Evolutionary conservation across 2,329 filamentous ascomycete species (phyloP).

Genomic region (Aspergillus brasiliensis): DNA sequence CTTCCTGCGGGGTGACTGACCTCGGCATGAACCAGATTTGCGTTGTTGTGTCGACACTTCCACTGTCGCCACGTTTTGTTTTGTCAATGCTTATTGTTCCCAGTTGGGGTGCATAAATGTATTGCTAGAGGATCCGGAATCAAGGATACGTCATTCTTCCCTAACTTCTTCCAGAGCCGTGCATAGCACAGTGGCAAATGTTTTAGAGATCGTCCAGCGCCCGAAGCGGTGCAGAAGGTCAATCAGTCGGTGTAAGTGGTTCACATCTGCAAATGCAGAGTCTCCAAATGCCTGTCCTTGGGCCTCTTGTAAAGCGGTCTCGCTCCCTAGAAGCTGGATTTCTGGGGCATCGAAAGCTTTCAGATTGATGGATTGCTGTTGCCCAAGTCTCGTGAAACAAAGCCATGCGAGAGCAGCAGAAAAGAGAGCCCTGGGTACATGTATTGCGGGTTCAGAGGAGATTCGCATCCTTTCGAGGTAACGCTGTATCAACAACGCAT

Average conservation of each 20-base stretch:
- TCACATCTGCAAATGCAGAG: slow-evolving; percentile 23
- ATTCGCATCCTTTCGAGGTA: slow-evolving; percentile 22
- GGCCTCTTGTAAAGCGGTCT: slow-evolving; percentile 18
- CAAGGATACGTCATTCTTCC: neutral
- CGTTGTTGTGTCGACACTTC: neutral
- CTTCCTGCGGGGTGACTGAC: neutral
- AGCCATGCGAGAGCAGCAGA: slow-evolving; percentile 18
- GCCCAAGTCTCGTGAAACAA: slow-evolving; percentile 21
- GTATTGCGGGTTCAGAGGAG: slow-evolving; percentile 22
- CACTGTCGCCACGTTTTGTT: neutral
- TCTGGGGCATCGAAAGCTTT: slow-evolving; percentile 28
- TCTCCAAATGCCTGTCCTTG: slow-evolving; percentile 19
- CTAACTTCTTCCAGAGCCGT: slow-evolving; percentile 2
- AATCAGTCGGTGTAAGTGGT: slow-evolving; percentile 28
- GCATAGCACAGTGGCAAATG: slow-evolving; percentile 27
- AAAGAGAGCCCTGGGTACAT: slow-evolving; percentile 22
- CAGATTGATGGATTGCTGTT: slow-evolving; percentile 11
- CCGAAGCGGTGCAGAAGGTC: slow-evolving; percentile 29
- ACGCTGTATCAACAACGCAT: slow-evolving; percentile 19
- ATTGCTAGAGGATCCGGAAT: neutral
- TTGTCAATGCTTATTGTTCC: neutral
- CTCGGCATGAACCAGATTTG: neutral
- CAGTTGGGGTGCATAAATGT: neutral
- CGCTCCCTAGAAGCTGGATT: slow-evolving; percentile 26
- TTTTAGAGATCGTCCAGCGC: slow-evolving; percentile 31